Evolutionary conservation across 768 basidiomycete species (phyloP), one percentile per base, ranked within the genome.

Genomic region (Pulveroboletus sp.): DNA sequence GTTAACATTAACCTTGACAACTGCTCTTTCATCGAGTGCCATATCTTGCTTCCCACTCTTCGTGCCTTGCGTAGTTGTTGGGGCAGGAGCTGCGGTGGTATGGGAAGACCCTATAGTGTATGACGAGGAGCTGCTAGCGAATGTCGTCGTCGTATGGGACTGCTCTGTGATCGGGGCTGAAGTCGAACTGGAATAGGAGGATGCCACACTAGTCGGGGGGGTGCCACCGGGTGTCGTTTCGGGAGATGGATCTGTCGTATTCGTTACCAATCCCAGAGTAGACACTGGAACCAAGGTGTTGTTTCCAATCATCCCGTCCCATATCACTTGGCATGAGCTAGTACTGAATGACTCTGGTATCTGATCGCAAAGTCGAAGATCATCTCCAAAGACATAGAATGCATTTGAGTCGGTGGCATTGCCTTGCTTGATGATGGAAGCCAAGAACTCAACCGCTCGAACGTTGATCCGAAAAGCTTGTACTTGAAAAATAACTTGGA

Each of bases 401-500:
- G 35, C 43, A 31, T 79, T 77, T 27, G 67, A 54, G 55, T 73
- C 71, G 22, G 71, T 67, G 7, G 76, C 74, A 53, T 79, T 65
- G 26, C 78, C 82, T 58, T 78, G 68, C 24, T 63, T 39, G 24
- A 82, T 71, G 45, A 89, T 75, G 42, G 68, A 64, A 38, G 68
- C 67, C 47, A 89, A 70, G 55, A 82, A 75, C 23, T 62, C 49
- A 24, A 80, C 77, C 6, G 86, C 84, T 17, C 75, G 55, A 9
- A 75, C 75, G 57, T 89, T 89, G 68, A 79, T 79, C 12, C 72
- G 71, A 70, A 83, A 84, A 11, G 83, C 86, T 45, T 76, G 75
- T 43, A 75, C 77, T 68, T 90, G 88, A 39, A 91, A 73, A 23
- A 77, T 71, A 55, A 89, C 72, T 66, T 89, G 88, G 50, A 87